Conservation (phyloP, 2,329 filamentous ascomycete species). For the Decorospora gaudefroyi region DNA sequence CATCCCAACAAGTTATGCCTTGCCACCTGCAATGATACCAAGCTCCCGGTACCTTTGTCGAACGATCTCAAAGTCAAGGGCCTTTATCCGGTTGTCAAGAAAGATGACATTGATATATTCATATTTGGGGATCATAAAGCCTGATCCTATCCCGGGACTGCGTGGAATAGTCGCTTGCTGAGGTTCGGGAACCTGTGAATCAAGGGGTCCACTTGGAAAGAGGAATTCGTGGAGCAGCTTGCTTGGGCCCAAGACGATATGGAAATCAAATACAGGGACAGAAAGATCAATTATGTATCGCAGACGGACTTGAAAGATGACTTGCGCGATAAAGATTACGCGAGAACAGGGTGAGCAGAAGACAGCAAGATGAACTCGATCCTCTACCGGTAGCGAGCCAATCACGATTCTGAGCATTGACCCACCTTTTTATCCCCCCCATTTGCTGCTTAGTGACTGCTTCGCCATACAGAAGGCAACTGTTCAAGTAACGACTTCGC, state of each 20-base stretch:
- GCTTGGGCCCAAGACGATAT: slow-evolving; percentile 8
- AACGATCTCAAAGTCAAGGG: slow-evolving; percentile 11
- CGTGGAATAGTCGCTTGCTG: slow-evolving; percentile 8
- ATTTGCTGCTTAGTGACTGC: slow-evolving; percentile 21
- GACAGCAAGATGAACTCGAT: slow-evolving; percentile 3
- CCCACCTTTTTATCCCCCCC: slow-evolving; percentile 20
- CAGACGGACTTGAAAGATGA: background rate
- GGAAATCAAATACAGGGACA: slow-evolving; percentile 3
- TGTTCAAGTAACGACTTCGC: background rate
- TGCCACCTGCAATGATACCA: slow-evolving; percentile 4
- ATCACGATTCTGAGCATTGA: slow-evolving; percentile 10
- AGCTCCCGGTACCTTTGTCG: slow-evolving; percentile 3
- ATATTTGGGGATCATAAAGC: slow-evolving; percentile 5
- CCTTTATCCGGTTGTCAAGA: slow-evolving; percentile 10
- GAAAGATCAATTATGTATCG: slow-evolving; percentile 1
- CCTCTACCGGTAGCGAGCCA: slow-evolving; percentile 24
- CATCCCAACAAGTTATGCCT: slow-evolving; percentile 10
- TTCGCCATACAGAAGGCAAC: slow-evolving; percentile 6
- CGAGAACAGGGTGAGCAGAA: slow-evolving; percentile 1
- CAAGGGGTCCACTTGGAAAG: slow-evolving; percentile 8
- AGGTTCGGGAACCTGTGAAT: slow-evolving; percentile 8
- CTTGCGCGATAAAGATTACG: too few species aligned
- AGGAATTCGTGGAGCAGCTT: slow-evolving; percentile 8
- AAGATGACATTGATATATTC: slow-evolving; percentile 5
- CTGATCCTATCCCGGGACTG: slow-evolving; percentile 13